Evolutionary conservation across 2,329 filamentous ascomycete species (phyloP), one percentile per base, ranked within the genome.

Genomic region (Cladophialophora yegresii): DNA sequence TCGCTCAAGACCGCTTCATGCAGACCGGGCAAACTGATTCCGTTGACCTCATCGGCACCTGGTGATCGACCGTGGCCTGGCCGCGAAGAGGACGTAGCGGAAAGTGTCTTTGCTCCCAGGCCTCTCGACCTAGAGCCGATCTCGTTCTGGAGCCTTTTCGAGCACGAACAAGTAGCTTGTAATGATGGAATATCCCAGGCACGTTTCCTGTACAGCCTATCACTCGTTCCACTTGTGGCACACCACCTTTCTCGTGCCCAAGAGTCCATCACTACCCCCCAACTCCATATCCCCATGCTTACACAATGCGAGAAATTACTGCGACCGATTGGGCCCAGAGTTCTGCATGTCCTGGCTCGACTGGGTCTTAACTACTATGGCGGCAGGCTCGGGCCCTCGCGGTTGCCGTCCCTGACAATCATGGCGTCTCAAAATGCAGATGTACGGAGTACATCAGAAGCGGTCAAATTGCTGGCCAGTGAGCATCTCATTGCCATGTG

Each of bases 321-420:
- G 23, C 5, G 22, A 26, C 47, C 47, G 20, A 50, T 43, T 43
- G 36, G 36, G 36, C 13, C 13, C 36, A 43, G 36, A 16, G 36
- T 43, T 43, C 36, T 8, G 36, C 36, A 16, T 43, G 36, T 4
- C 12, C 36, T 16, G 36, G 36, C 36, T 40, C 36, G 7, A 40
- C 36, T 40, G 36, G 36, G 36, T 40, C 36, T n/a, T 40, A 7
- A 8, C 36, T 40, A n/a, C 36, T 3, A 28, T 40, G 7, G n/a
- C 58, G 58, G 58, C 47, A 61, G 58, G 58, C 33, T 36, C 58
- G 58, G 58, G 58, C 58, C 58, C 58, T 61, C 58, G 58, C 58
- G 58, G 49, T 33, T 47, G 22, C 58, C 33, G 36, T 4, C 26
- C 58, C 43, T 32, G 32, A 50, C 20, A 32, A 51, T 36, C 26